Evolutionary conservation across 2,329 filamentous ascomycete species (phyloP), one percentile per base, ranked within the genome.

Genomic region (Trichoderma breve): DNA sequence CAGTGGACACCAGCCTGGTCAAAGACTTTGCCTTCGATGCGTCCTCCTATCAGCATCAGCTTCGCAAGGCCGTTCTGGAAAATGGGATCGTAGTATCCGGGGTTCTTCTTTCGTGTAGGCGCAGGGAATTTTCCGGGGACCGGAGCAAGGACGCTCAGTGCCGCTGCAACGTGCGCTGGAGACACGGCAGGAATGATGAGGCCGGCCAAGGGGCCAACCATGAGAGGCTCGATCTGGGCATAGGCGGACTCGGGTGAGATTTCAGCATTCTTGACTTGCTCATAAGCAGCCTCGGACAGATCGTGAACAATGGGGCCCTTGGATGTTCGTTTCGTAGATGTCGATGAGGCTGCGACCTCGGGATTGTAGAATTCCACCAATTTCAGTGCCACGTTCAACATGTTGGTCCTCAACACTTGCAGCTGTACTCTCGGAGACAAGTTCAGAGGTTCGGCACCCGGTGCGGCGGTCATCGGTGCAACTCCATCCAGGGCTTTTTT

Each of bases 31-130:
- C 93, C 93, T 79, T 99, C 96, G 34, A 98, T 88, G 66, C 96
- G 87, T 15, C 95, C 95, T 68, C 94, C 96, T 15, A 99, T 84
- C 39, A 99, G 83, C 80, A 97, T 86, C 74, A 99, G 83, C 84
- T 99, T 99, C 78, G 94, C 90, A 76, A 99, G 81, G 8, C 93
- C 96, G 74, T 85, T 89, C 82, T 98, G 95, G 70, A 95, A 93
- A 2, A 86, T 81, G 0, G 89, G 86, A 71, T 98, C 95, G 80
- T 97, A 88, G 82, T 94, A 97, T 14, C 91, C 90, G 0, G 95
- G 94, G 77, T 88, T 93, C 76, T 89, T 91, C 81, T 88, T 91
- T 73, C 93, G 88, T 66, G 89, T 89, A 1, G 95, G 95, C 4
- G 93, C 90, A 0, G 94, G 91, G 80, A 97, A 98, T 6, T 87